Evolutionary conservation across 306 rosid genomes (phyloP).

Genomic region (Vigna angularis): DNA sequence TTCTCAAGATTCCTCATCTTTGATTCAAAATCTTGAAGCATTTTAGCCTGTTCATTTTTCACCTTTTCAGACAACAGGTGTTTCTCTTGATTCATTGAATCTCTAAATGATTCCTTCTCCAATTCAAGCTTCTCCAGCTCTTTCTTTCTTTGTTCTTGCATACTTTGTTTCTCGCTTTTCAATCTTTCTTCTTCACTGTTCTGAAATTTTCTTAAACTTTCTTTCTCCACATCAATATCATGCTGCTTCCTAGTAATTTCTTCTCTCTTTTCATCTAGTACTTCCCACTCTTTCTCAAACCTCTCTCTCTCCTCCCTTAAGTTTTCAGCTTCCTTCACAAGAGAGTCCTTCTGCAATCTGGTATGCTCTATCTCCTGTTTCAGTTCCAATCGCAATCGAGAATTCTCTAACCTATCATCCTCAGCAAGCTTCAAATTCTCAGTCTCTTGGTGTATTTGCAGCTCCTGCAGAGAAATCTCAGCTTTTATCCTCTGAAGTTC

Average conservation of each 20-base stretch:
- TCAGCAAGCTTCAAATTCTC: slow-evolving; percentile 63
- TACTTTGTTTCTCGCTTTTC: slow-evolving; percentile 63
- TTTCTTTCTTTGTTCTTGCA: slow-evolving; percentile 61
- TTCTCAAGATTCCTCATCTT: slow-evolving; percentile 66
- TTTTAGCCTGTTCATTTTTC: slow-evolving; percentile 58
- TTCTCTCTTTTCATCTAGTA: slow-evolving; percentile 74
- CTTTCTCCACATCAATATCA: slow-evolving; percentile 68
- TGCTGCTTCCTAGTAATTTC: slow-evolving; percentile 55
- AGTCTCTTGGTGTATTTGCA: slow-evolving; percentile 63
- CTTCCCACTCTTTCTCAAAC: slow-evolving; percentile 92
- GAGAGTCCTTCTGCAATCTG: slow-evolving; percentile 61
- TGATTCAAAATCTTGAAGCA: slow-evolving; percentile 73
- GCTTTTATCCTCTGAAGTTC: slow-evolving; percentile 66
- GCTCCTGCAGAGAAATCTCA: slow-evolving; percentile 66
- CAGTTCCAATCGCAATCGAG: slow-evolving; percentile 70
- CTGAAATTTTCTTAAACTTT: slow-evolving; percentile 59
- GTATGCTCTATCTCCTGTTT: slow-evolving; percentile 79
- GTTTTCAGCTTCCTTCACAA: slow-evolving; percentile 68
- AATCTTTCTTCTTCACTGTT: slow-evolving; percentile 67
- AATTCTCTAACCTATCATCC: slow-evolving; percentile 78
- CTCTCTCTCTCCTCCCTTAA: slow-evolving; percentile 76
- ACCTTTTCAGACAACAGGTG: slow-evolving; percentile 63
- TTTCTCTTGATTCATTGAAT: slow-evolving; percentile 63
- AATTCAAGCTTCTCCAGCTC: slow-evolving; percentile 74
- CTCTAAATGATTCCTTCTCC: slow-evolving; percentile 75